Evolutionary conservation across 2,329 filamentous ascomycete species (phyloP), one percentile per base, ranked within the genome.

Genomic region (Chaetomiaceae sp.): DNA sequence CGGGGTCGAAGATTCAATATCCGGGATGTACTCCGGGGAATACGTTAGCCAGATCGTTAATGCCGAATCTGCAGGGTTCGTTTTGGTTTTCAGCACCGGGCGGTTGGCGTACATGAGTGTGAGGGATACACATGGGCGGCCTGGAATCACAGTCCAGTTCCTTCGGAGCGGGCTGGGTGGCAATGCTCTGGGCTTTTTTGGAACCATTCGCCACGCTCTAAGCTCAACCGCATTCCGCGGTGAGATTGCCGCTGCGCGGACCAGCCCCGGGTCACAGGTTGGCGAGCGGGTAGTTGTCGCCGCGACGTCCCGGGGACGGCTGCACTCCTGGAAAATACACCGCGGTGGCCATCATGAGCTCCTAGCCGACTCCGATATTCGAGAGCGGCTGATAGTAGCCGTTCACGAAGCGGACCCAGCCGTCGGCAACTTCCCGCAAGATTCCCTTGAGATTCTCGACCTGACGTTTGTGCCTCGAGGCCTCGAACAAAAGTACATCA

Each of bases 291-390:
- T 91, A 61, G 78, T 96, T 30, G 80, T 96, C 42, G 84, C 91
- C 33, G 83, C 86, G 13, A 94, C 90, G 1, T 79, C 83, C 49
- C 86, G 86, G 62, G 92, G 88, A 25, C 80, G 85, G 53, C 73
- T 99, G 23, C 86, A 95, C 62, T 79, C 86, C 7, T 99, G 94
- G 94, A 88, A 87, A 65, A 78, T 96, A 38, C 90, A 92, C 64
- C 89, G 92, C 68, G 89, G 88, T 56, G 91, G 91, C 30, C 89
- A 91, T 60, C 85, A 90, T 65, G 83, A 87, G 38, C 77, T 89
- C 43, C 80, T 87, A 42, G 79, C 80, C 23, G 89, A 92, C 56
- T 75, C 85, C 20, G 87, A 95, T 66, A 75, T 84, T 53, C 81
- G 84, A 51, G 81, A 84, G 20, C 70, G 79, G 4, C 76, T 96